Evolutionary conservation across 2,329 filamentous ascomycete genomes (phyloP).

Genomic region (Pseudogymnoascus sp.): DNA sequence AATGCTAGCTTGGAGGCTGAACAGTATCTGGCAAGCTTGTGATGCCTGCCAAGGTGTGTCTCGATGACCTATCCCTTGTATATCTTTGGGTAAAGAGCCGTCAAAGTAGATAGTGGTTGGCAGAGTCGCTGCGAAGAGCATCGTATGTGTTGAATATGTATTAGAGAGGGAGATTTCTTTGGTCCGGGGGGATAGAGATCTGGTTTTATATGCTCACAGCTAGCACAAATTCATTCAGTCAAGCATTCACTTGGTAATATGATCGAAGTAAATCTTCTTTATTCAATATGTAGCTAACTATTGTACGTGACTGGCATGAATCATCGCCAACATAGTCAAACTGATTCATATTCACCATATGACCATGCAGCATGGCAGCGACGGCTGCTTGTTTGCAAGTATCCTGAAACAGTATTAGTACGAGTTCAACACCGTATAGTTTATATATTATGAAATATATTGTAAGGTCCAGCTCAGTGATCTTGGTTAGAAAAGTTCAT

Average conservation of each 20-base stretch:
- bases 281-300: constrained; percentile 2
- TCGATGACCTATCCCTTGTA: not conserved
- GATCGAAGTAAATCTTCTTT: not conserved
- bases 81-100: not conserved
- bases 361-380: not conserved
- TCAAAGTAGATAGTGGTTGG: not conserved
- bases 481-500: constrained; percentile 31
- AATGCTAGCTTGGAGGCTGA: not conserved
- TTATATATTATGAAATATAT: constrained; percentile 7
- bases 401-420: not conserved
- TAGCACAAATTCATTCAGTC: not conserved
- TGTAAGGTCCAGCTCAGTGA: constrained; percentile 26
- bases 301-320: not conserved
- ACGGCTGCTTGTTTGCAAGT: not conserved
- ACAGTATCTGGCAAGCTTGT: not conserved
- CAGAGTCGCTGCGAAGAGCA: not conserved
- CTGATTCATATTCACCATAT: not conserved
- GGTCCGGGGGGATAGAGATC: not conserved
- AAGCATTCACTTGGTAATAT: not conserved
- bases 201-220: not conserved
- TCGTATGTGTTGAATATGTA: not conserved
- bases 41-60: not conserved
- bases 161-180: not conserved
- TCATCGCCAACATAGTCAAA: not conserved
- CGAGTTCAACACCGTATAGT: constrained; percentile 7